Evolutionary conservation across 257 asterid species (phyloP), one percentile per base, ranked within the genome.

Genomic region (Penstemon davidsonii): DNA sequence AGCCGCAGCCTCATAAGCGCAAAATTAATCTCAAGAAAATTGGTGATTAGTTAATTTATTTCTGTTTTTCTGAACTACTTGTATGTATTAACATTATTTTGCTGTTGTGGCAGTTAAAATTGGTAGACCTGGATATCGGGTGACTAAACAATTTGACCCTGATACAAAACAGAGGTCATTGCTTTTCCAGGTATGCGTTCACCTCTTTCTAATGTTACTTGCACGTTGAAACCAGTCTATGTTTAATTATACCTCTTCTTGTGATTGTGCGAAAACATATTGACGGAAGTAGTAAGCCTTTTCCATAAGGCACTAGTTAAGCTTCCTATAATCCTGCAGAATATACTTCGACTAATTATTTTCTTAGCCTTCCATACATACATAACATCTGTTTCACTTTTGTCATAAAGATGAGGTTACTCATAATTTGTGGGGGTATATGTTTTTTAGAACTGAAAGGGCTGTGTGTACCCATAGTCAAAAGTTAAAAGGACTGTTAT

Each of bases 1-100:
- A 91, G 84, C 99, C 99, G 5, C 96, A 90, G 84, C 99, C 99
- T 56, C 96, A 88, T 77, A 94, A 94, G 86, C 99, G 97, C 73
- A 86, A 84, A 74, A 62, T 91, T 19, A 5, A 71, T n/a, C 92
- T 94, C 66, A 87, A 86, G 79, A 88, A 77, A 80, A 68, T 80
- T 0, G 96, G 98, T 88, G 80, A 71, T 40, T 71, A 19, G 39
- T 61, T 56, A 56, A 18, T 37, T 8, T 7, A 52, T 6, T 25
- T 39, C 9, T 13, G 13, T 37, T 3, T 54, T 40, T 47, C 19
- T 8, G 11, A 39, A 36, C 52, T 2, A 13, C n/a, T 51, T 57
- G 44, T 38, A 6, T 41, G 4, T 42, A 7, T 15, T 59, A 7
- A 71, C 15, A 6, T 8, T 33, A 6, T 12, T 47, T 60, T 66